Evolutionary conservation across 2,329 filamentous ascomycete genomes (phyloP), one percentile per base, ranked within the genome.

Genomic region (Leptographium flavum): DNA sequence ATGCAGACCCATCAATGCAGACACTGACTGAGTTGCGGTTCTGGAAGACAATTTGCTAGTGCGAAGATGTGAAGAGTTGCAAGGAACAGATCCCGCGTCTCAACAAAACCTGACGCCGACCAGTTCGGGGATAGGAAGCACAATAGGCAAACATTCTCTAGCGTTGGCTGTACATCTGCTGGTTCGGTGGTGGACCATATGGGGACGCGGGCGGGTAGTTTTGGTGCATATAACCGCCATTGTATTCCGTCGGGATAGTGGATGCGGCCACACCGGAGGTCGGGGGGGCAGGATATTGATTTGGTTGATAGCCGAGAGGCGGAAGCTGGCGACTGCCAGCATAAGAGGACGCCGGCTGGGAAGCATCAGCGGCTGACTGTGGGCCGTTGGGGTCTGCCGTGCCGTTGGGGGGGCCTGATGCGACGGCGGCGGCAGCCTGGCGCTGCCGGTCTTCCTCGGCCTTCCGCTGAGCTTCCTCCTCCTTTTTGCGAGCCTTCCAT

Each of bases 401-500:
- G 1, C 59, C 60, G 11, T 43, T 43, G 39, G 73, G 68, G 54
- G 70, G 60, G 53, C 74, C 69, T 0, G 60, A 52, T 28, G 71
- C 70, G 6, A 73, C 79, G 27, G 75, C 74, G 22, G 75, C 75
- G 0, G 59, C 60, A 8, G 60, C 61, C 41, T 68, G 63, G 15
- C 71, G 74, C 62, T 79, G 80, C 46, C 88, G 83, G 59, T 95
- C 88, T 52, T 96, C 90, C 10, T 88, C 86, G 13, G 83, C 83
- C 70, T 95, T 95, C 58, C 88, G 84, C 55, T 79, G 74, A 43
- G 81, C 81, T 53, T 96, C 90, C 56, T 96, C 90, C 62, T 96
- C 92, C 85, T 98, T 98, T 77, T 96, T 96, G 58, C 92, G 87
- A 33, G 86, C 85, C 69, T 96, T 98, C 92, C 92, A 98, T 60